These are phyloP conservation scores for Mimosa bimucronata DNA, from an alignment of 306 rosid genomes.

Conservation along the genomic window DNA sequence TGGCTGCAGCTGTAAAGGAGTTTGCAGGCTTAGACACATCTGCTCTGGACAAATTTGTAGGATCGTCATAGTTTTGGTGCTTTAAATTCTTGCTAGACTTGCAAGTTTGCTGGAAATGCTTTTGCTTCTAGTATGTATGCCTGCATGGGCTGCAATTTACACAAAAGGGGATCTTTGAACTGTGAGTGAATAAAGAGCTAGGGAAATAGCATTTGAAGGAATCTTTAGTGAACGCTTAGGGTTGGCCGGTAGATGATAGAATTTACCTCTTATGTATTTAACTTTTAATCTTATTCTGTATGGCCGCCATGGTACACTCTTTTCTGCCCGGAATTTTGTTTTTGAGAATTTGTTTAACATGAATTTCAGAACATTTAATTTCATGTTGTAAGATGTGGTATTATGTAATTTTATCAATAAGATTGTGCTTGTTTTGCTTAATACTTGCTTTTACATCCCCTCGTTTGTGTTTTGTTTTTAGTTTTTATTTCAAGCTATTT, in stretches of 20 bases:
- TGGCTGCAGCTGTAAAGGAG: conserved; percentile 64
- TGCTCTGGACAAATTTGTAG: conserved; percentile 72
- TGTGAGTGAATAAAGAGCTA: conserved; percentile 18
- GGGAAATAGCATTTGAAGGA: conserved; percentile 13
- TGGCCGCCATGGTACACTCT: too few relatives aligned
- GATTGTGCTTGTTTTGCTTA: neutral
- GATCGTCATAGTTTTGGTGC: conserved; percentile 40
- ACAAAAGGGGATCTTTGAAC: conserved; percentile 16
- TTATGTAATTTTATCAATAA: too few relatives aligned
- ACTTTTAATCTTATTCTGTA: too few relatives aligned
- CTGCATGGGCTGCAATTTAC: conserved; percentile 30
- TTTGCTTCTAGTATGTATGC: conserved; percentile 23
- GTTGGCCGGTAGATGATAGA: too few relatives aligned
- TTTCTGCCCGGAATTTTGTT: too few relatives aligned
- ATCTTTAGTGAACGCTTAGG: neutral
- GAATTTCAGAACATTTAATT: neutral
- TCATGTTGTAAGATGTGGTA: neutral
- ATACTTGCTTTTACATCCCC: neutral
- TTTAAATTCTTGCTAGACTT: neutral
- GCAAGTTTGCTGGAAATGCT: conserved; percentile 30
- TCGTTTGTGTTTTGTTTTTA: neutral
- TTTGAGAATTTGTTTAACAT: too few relatives aligned
- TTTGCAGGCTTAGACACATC: conserved; percentile 83
- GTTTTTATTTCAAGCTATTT: too few relatives aligned
- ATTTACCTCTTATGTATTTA: too few relatives aligned